Base-by-base conservation (phyloP, 805 yeast species). In the Komagataella ulmi region DNA sequence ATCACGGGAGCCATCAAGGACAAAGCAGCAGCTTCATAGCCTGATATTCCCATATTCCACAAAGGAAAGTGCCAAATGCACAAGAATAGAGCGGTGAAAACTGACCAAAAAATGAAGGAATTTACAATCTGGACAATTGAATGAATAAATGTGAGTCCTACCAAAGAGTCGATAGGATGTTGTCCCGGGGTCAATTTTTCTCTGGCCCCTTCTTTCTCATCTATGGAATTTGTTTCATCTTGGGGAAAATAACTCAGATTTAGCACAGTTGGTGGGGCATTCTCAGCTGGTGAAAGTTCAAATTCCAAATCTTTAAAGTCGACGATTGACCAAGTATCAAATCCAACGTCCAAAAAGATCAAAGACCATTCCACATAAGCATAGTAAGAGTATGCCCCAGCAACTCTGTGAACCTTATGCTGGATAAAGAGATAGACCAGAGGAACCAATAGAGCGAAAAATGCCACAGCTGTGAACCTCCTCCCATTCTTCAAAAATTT, bases 21-120 rank as follows among this genome's bases (percentile, higher is more conserved):
- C 6, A 79, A 61, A 48, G 88, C 72, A 2, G 81, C 75, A 0
- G 85, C 85, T 67, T 93, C 99, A 64, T 86, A 90, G 3, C 99
- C 99, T 1, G 96, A 85, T 47, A 93, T 84, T 6, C 97, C 98
- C 97, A 93, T 89, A 63, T 85, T 79, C 99, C 99, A 93, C 55
- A 93, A 72, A 8, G 99, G 99, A 74, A 93, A 93, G 70, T 87
- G 88, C 99, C 99, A 93, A 50, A 93, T 81, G 61, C 93, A 81
- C 52, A 93, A 76, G 47, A 88, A 84, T 54, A 93, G 71, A 0
- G 96, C 79, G 3, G 98, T 85, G 46, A 80, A 56, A 19, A 82
- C 81, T 0, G 97, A 75, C 97, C 97, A 93, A 64, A 87, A 88
- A 52, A 88, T 73, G 62, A 80, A 83, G 3, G 91, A 75, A 62